Percentiles rank a stretch among this genome's conserved stretches.
phyloP scores from a whole-genome alignment of 2,329 filamentous ascomycete genomes.

The Paradendryphiella salina region DNA sequence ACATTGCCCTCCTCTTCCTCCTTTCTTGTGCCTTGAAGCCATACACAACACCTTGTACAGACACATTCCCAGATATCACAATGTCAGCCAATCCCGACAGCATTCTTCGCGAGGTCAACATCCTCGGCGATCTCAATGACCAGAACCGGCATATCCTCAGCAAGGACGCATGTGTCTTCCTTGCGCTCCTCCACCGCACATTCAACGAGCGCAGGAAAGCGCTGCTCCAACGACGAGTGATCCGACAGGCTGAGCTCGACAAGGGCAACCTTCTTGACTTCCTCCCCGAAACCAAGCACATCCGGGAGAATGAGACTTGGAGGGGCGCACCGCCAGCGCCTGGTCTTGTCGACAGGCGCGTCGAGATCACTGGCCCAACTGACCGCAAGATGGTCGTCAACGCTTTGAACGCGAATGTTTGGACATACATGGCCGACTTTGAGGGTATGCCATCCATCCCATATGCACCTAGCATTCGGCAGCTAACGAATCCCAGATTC shows the following conservation, averaged over 20 bases:
- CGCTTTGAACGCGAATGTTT: conserved; percentile 91
- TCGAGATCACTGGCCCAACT: conserved; percentile 96
- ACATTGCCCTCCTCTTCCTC: conserved; percentile 28
- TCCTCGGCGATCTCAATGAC: conserved; percentile 78
- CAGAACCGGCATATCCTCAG: conserved; percentile 88
- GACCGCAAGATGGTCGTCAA: conserved; percentile 99
- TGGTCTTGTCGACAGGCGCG: conserved; percentile 86
- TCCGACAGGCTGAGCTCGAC: conserved; percentile 91
- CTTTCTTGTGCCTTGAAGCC: conserved; percentile 13
- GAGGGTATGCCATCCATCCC: conserved; percentile 66
- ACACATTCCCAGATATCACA: conserved; percentile 17
- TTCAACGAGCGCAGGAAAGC: conserved; percentile 89
- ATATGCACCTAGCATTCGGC: not conserved
- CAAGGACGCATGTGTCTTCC: conserved; percentile 86
- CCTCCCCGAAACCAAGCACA: conserved; percentile 91
- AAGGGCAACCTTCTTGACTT: conserved; percentile 88
- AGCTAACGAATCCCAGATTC: conserved; percentile 65
- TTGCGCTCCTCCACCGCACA: conserved; percentile 90
- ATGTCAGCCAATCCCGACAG: conserved; percentile 61
- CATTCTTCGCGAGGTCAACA: conserved; percentile 84
- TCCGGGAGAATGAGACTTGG: conserved; percentile 93
- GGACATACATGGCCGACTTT: conserved; percentile 99
- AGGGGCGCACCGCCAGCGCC: conserved; percentile 89
- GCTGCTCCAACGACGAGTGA: conserved; percentile 81
- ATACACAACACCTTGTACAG: conserved; percentile 8